Percentiles rank a stretch among this genome's conserved stretches.
phyloP scores from a whole-genome alignment of 441 rosid species.

The Daphne laureola region DNA sequence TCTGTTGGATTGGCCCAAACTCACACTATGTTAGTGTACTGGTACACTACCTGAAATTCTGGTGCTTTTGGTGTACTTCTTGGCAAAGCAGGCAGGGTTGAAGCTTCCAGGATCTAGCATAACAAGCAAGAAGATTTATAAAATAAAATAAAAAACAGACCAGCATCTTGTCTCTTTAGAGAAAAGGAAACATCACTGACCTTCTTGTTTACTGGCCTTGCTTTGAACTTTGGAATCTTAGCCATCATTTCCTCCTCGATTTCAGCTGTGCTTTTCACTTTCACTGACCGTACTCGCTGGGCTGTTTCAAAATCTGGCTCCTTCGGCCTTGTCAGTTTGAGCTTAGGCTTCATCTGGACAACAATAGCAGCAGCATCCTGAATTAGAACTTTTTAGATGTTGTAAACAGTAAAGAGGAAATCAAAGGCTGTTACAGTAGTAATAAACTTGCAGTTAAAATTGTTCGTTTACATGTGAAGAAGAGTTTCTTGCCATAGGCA shows the following conservation, averaged over 20 bases:
- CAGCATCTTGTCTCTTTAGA: neutral
- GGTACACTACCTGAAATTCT: constrained; percentile 63
- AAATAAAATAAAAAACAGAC: neutral
- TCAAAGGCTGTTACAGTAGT: neutral
- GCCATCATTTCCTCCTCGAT: constrained; percentile 98
- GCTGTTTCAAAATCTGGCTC: constrained; percentile 91
- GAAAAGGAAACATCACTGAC: constrained; percentile 19
- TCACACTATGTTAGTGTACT: neutral
- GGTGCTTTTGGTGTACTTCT: constrained; percentile 74
- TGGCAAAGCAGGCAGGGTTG: constrained; percentile 48
- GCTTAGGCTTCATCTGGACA: constrained; percentile 58
- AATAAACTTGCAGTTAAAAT: neutral
- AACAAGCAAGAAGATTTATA: constrained; percentile 1
- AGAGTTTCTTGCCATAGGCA: constrained; percentile 35
- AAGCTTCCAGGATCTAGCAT: constrained; percentile 68
- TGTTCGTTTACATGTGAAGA: constrained; percentile 39
- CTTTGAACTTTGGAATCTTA: constrained; percentile 92
- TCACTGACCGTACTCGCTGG: constrained; percentile 72
- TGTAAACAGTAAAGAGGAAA: constrained; percentile 3
- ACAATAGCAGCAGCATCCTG: constrained; percentile 23
- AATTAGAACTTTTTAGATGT: constrained; percentile 3
- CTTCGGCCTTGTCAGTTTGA: constrained; percentile 83
- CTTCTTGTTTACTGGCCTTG: constrained; percentile 92
- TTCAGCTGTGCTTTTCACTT: constrained; percentile 77
- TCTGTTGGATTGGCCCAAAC: neutral